Evolutionary conservation across 108 stramenopile genomes (phyloP).

Genomic region (Licmophora abbreviata): DNA sequence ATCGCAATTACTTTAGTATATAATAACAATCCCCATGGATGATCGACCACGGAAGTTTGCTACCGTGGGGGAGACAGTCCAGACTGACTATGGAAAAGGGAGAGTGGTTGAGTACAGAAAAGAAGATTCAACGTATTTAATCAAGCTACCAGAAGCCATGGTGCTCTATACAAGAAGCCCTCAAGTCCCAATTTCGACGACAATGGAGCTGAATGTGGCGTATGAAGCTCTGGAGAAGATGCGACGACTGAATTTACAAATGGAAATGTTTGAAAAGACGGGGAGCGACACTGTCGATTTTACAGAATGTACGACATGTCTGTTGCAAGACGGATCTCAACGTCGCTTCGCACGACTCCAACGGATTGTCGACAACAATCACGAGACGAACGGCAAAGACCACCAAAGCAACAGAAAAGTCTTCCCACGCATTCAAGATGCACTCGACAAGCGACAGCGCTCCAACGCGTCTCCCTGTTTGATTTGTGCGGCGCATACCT

Average conservation of each 20-base stretch:
- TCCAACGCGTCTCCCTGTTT: conserved; percentile 18
- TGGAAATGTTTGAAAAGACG: conserved; percentile 27
- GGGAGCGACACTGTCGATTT: conserved; percentile 13
- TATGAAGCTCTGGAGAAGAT: conserved; percentile 49
- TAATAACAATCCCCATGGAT: no score
- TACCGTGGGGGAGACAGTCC: conserved; percentile 76
- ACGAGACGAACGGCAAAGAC: neutral
- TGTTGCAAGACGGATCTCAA: conserved; percentile 5
- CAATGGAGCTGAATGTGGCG: conserved; percentile 52
- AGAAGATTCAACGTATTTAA: conserved; percentile 55
- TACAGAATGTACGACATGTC: conserved; percentile 29
- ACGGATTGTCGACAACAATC: conserved; percentile 12
- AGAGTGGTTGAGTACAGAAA: conserved; percentile 53
- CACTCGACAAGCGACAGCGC: conserved; percentile 19
- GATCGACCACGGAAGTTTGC: no score
- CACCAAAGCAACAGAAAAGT: conserved; percentile 6
- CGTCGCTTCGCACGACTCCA: conserved; percentile 25
- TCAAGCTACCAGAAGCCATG: conserved; percentile 28
- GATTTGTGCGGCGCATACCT: conserved; percentile 29
- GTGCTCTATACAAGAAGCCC: conserved; percentile 10
- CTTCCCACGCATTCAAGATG: conserved; percentile 36
- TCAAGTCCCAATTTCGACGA: neutral
- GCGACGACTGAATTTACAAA: conserved; percentile 48
- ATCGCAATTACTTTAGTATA: no score
- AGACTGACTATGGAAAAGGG: conserved; percentile 81